Percentiles rank a stretch among this genome's conserved stretches.
Conservation (phyloP, 495 filamentous ascomycete genomes). For the Podospora appendiculata region DNA sequence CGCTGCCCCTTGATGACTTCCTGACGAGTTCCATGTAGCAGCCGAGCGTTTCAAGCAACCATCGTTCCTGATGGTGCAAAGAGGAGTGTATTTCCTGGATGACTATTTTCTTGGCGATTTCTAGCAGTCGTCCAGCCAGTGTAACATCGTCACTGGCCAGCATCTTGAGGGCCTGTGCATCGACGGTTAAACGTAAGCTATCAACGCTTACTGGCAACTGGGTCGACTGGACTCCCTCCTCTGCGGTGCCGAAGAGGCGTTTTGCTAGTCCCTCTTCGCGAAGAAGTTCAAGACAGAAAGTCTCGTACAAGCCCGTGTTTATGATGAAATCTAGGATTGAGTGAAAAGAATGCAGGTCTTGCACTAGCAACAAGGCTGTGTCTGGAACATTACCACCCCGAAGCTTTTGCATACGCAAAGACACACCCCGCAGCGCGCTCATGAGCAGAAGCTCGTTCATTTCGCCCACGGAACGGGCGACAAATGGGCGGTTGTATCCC, state of each 20-base stretch:
- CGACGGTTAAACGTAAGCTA: neutral
- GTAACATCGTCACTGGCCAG: too few relatives aligned
- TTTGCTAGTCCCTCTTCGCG: constrained; percentile 7
- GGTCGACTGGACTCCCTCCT: neutral
- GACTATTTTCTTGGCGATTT: constrained; percentile 21
- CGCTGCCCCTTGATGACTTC: neutral
- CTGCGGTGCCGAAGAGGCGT: constrained; percentile 12
- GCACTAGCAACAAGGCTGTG: neutral
- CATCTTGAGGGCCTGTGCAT: neutral
- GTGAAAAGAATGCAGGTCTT: constrained; percentile 19
- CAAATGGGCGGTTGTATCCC: constrained; percentile 37
- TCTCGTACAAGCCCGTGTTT: constrained; percentile 30
- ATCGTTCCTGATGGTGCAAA: constrained; percentile 35
- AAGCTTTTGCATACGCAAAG: too few relatives aligned
- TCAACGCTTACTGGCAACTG: too few relatives aligned
- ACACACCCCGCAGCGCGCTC: too few relatives aligned
- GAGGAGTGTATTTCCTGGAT: constrained; percentile 19
- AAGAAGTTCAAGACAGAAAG: constrained; percentile 27
- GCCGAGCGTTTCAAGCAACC: constrained; percentile 31
- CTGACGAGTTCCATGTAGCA: constrained; percentile 9
- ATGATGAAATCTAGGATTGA: constrained; percentile 29
- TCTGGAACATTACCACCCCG: too few relatives aligned
- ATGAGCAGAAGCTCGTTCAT: too few relatives aligned
- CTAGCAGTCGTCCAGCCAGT: constrained; percentile 7
- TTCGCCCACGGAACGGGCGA: neutral